phyloP scores from a whole-genome alignment of 108 stramenopile genomes.

The Epipyxis sp. region DNA sequence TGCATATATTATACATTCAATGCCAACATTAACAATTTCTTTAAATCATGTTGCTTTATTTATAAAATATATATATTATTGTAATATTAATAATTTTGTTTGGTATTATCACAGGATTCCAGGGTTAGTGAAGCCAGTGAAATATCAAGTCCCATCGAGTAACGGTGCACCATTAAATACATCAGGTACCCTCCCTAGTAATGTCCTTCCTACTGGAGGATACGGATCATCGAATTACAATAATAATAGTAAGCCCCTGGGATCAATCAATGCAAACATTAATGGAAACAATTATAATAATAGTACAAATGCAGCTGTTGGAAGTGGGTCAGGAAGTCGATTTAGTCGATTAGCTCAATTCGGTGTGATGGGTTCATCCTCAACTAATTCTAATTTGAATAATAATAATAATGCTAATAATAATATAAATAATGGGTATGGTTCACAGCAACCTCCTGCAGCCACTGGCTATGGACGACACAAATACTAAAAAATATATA shows the following conservation, averaged over 20 bases:
- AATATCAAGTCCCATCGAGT: neutral
- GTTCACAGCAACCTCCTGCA: neutral
- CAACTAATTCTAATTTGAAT: neutral
- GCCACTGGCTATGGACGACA: slow-evolving; percentile 27
- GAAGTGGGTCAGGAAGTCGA: neutral
- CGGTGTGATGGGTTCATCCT: neutral
- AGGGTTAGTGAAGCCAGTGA: neutral
- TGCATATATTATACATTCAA: too few species aligned
- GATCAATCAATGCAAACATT: neutral
- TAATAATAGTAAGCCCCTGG: neutral
- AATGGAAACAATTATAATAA: neutral
- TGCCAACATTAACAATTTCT: too few species aligned
- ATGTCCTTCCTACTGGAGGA: neutral
- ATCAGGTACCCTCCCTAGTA: neutral
- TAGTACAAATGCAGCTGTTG: neutral
- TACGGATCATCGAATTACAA: neutral
- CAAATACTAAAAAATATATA: slow-evolving; percentile 28
- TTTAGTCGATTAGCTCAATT: slow-evolving; percentile 32
- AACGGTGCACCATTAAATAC: neutral
- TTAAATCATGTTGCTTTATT: too few species aligned
- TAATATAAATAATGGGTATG: neutral
- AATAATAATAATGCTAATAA: neutral
- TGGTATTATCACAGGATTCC: neutral
- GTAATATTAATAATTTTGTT: too few species aligned
- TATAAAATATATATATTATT: too few species aligned